A percentile compares a stretch with the other conserved stretches of the same genome.
Evolutionary conservation across 208 protist genomes (phyloP).

Genomic region (Leishmania braziliensis): DNA sequence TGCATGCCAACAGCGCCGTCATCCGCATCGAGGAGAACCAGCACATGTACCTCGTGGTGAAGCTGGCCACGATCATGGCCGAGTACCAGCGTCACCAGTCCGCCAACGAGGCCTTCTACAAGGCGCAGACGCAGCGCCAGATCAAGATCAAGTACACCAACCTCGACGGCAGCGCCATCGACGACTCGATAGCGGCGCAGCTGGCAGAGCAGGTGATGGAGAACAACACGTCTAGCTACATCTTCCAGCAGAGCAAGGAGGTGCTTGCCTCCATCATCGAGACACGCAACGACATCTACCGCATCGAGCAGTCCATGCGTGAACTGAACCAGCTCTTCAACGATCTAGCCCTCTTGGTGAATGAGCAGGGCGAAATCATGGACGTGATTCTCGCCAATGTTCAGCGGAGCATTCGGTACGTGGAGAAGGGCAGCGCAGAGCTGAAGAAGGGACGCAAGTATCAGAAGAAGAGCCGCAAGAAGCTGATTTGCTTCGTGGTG

Average conservation of each 20-base stretch:
- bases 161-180: conserved; percentile 70
- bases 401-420: conserved; percentile 48
- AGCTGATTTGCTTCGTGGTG: conserved; percentile 69
- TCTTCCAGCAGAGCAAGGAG: conserved; percentile 92
- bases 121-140: conserved; percentile 82
- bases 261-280: conserved; percentile 84
- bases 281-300: conserved; percentile 89
- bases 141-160: conserved; percentile 93
- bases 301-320: conserved; percentile 89
- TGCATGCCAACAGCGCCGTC: conserved; percentile 67
- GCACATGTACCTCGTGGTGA: conserved; percentile 55
- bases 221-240: conserved; percentile 71
- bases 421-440: conserved; percentile 66
- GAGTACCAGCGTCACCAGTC: conserved; percentile 69
- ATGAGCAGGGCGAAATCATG: conserved; percentile 88
- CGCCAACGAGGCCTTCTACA: conserved; percentile 67
- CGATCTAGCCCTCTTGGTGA: conserved; percentile 87
- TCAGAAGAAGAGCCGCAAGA: conserved; percentile 77
- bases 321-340: conserved; percentile 89
- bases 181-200: conserved; percentile 70
- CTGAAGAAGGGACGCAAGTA: conserved; percentile 81
- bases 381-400: conserved; percentile 88
- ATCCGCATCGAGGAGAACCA: conserved; percentile 91
- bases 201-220: conserved; percentile 83
- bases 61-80: conserved; percentile 57